Percentiles rank a stretch among this genome's conserved stretches.
These are phyloP conservation scores for Suillus hirtellus DNA, from an alignment of 768 basidiomycete genomes.

Conservation along the genomic window DNA sequence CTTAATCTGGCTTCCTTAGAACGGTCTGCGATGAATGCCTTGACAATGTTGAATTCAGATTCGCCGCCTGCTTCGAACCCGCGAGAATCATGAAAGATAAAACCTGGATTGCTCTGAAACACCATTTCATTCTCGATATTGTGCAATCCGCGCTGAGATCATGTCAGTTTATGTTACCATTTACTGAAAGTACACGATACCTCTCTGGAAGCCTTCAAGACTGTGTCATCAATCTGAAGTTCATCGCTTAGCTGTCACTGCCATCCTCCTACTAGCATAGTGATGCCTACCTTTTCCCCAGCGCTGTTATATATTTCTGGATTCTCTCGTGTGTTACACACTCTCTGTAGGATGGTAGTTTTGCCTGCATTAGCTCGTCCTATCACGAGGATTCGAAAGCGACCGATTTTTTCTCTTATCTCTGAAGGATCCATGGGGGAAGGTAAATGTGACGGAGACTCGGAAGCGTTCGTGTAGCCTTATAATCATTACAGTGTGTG, in stretches of 20 bases:
- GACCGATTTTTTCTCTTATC: conserved; percentile 12
- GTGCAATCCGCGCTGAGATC: conserved; percentile 27
- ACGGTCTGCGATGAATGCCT: conserved; percentile 4
- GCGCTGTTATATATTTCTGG: conserved; percentile 9
- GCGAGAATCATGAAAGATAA: conserved; percentile 39
- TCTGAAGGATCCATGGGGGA: not conserved
- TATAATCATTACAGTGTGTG: not conserved
- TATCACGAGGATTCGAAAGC: not conserved
- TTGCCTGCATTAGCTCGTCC: not conserved
- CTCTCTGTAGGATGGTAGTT: not conserved
- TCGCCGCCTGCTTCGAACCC: not conserved
- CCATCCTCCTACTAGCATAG: not conserved
- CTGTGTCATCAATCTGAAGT: conserved; percentile 9
- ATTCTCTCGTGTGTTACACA: not conserved
- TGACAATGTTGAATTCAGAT: not conserved
- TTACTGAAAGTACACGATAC: not conserved
- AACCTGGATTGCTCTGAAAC: conserved; percentile 33
- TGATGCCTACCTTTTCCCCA: not conserved
- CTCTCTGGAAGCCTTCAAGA: conserved; percentile 5
- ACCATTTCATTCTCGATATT: conserved; percentile 33
- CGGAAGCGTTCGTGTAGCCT: not conserved
- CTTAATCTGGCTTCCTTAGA: conserved; percentile 17
- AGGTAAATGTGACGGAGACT: not conserved
- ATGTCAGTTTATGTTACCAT: not conserved
- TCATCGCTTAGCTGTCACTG: not conserved